A percentile compares a stretch with the other conserved stretches of the same genome.
phyloP scores from a whole-genome alignment of 176 grass and related monocot genomes.

The Musa itinerans region DNA sequence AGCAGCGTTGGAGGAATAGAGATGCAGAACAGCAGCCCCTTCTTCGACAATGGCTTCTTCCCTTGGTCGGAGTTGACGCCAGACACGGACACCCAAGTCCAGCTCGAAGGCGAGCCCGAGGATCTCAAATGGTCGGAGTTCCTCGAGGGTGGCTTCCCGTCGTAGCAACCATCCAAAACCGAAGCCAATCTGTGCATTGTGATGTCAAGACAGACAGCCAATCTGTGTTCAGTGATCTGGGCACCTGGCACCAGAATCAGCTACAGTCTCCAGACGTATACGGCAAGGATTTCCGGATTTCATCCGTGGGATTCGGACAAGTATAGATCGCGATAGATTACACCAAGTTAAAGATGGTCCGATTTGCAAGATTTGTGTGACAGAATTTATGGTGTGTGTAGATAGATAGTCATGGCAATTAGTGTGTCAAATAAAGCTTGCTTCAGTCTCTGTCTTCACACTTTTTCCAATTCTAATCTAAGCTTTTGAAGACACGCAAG shows the following conservation, averaged over 20 bases:
- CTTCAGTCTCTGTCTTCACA: background rate
- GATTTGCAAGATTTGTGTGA: too few relatives aligned
- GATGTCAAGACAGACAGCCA: background rate
- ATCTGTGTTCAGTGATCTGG: background rate
- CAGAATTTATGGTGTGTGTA: background rate
- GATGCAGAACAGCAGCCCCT: slow-evolving; percentile 1
- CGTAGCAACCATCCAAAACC: background rate
- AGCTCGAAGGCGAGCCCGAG: slow-evolving; percentile 5
- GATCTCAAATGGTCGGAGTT: slow-evolving; percentile 19
- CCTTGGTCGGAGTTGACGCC: slow-evolving; percentile 1
- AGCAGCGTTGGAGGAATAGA: slow-evolving; percentile 1
- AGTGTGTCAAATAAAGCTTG: background rate
- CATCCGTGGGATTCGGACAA: background rate
- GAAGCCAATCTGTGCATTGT: background rate
- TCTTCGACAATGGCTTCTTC: slow-evolving; percentile 3
- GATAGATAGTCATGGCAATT: background rate
- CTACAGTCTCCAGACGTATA: background rate
- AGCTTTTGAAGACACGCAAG: too few relatives aligned
- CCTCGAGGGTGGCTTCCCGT: slow-evolving; percentile 3
- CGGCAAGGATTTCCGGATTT: background rate
- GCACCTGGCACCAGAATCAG: background rate
- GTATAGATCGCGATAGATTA: background rate
- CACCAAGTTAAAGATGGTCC: background rate
- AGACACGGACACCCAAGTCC: background rate
- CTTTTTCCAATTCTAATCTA: too few relatives aligned